These are phyloP conservation scores for Dryas integrifolia DNA, from an alignment of 331 rosid genomes.

Conservation along the genomic window DNA sequence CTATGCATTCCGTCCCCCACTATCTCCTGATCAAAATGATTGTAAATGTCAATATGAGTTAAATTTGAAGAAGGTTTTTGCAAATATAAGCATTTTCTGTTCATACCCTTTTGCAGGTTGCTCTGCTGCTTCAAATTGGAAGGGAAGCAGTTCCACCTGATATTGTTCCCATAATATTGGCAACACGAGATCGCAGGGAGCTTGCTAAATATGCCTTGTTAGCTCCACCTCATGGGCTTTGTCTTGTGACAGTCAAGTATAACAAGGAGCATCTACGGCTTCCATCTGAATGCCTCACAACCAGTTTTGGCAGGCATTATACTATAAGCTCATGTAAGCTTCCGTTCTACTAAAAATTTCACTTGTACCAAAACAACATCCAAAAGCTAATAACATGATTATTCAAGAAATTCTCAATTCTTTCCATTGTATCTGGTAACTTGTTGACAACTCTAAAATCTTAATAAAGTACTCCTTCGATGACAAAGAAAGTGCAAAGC, in stretches of 20 bases:
- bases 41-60: too few species aligned
- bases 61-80: not conserved
- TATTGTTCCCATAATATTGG: conserved; percentile 65
- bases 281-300: conserved; percentile 56
- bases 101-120: conserved; percentile 48
- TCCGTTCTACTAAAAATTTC: conserved; percentile 49
- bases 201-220: conserved; percentile 67
- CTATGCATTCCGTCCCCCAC: not conserved
- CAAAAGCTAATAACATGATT: not conserved
- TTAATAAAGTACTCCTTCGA: not conserved
- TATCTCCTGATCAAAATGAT: too few species aligned
- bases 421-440: not conserved
- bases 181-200: conserved; percentile 68
- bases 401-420: not conserved
- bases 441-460: not conserved
- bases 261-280: conserved; percentile 63
- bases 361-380: not conserved
- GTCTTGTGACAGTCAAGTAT: conserved; percentile 65
- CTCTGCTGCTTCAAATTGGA: conserved; percentile 79
- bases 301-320: conserved; percentile 77
- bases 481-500: too few species aligned
- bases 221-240: conserved; percentile 84
- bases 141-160: conserved; percentile 77
- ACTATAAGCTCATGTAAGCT: conserved; percentile 71
- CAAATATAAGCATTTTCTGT: not conserved